phyloP scores from a whole-genome alignment of 169 alveolate species.

The Plasmodium malariae region DNA sequence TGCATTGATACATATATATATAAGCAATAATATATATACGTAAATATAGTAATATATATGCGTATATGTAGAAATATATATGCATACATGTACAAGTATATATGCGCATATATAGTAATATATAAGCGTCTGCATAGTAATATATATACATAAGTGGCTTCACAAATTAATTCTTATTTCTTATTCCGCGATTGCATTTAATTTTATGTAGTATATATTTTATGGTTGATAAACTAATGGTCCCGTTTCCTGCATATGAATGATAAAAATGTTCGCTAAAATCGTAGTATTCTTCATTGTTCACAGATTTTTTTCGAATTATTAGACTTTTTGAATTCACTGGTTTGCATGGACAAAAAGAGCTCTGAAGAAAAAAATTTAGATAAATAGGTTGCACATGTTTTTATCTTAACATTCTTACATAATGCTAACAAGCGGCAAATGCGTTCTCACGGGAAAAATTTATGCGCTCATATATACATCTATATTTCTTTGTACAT shows the following conservation, averaged over 20 bases:
- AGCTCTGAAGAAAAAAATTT: constrained; percentile 3
- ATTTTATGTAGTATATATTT: constrained; percentile 6
- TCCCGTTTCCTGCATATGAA: constrained; percentile 70
- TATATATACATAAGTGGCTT: neutral
- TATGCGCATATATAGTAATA: neutral
- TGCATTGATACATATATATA: too few relatives aligned
- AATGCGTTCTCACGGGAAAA: too few relatives aligned
- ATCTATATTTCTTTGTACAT: neutral
- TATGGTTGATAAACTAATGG: constrained; percentile 31
- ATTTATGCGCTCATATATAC: neutral
- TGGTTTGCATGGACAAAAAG: constrained; percentile 54
- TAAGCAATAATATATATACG: too few relatives aligned
- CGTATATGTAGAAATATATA: neutral
- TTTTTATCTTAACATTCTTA: too few relatives aligned
- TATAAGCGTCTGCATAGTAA: neutral
- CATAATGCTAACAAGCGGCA: too few relatives aligned
- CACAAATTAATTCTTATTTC: constrained; percentile 15
- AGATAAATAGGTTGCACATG: neutral
- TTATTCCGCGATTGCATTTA: constrained; percentile 15
- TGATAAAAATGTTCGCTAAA: constrained; percentile 71
- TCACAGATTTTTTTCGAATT: constrained; percentile 10
- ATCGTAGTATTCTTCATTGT: constrained; percentile 30
- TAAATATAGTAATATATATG: too few relatives aligned
- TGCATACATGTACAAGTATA: neutral
- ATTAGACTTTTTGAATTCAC: constrained; percentile 50